phyloP scores from a whole-genome alignment of 2,329 filamentous ascomycete species.

The Trichoderma simmonsii region DNA sequence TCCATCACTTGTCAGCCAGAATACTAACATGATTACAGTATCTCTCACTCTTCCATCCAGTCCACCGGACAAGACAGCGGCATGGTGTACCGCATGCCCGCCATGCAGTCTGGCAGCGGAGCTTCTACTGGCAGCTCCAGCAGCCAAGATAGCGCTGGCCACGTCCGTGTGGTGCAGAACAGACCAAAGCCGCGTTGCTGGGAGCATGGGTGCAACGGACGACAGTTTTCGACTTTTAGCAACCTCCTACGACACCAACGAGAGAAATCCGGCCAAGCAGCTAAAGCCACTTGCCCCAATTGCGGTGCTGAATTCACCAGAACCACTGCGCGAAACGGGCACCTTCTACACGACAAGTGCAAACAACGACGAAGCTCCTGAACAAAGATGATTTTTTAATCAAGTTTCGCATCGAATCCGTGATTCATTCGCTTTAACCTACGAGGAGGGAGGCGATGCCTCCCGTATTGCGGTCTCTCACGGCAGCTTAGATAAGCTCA shows the following conservation, averaged over 20 bases:
- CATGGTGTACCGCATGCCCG: slow-evolving; percentile 44
- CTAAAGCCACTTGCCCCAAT: slow-evolving; percentile 84
- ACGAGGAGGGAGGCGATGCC: slow-evolving; percentile 11
- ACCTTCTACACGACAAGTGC: slow-evolving; percentile 84
- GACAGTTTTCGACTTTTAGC: slow-evolving; percentile 94
- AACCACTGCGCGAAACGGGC: slow-evolving; percentile 83
- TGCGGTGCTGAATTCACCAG: slow-evolving; percentile 93
- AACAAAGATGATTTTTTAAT: slow-evolving; percentile 9
- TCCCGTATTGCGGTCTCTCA: slow-evolving; percentile 6
- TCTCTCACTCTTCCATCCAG: slow-evolving; percentile 39
- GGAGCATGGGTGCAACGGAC: slow-evolving; percentile 95
- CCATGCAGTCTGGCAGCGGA: slow-evolving; percentile 36
- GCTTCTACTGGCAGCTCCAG: slow-evolving; percentile 16
- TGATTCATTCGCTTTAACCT: slow-evolving; percentile 16
- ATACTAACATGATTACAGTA: slow-evolving; percentile 26
- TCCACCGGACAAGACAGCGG: slow-evolving; percentile 35
- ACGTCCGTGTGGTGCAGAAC: slow-evolving; percentile 69
- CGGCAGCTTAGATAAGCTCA: background rate
- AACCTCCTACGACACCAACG: slow-evolving; percentile 89
- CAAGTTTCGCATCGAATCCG: slow-evolving; percentile 19
- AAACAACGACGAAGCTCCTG: slow-evolving; percentile 55
- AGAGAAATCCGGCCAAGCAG: slow-evolving; percentile 87
- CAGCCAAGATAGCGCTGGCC: slow-evolving; percentile 41
- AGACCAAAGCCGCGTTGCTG: slow-evolving; percentile 94
- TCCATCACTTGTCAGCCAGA: background rate